Conservation (phyloP, 495 filamentous ascomycete genomes). For the Penicillium riverlandense region DNA sequence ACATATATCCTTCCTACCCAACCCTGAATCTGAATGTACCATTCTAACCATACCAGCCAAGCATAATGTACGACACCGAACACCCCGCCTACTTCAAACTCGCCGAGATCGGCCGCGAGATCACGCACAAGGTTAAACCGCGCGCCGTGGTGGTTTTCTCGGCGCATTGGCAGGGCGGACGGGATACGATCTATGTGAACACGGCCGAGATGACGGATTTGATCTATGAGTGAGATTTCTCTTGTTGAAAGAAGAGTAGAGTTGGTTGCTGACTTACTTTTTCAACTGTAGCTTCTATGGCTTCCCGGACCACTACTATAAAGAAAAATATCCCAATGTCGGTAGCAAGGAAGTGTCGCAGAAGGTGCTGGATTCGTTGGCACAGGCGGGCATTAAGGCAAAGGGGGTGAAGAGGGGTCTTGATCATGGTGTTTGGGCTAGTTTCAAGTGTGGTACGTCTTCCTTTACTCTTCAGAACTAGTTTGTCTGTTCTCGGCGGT, state of each 20-base stretch:
- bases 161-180: conserved; percentile 71
- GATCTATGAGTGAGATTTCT: conserved; percentile 70
- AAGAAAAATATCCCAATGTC: conserved; percentile 60
- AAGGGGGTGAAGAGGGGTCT: conserved; percentile 60
- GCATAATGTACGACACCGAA: conserved; percentile 62
- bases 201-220: conserved; percentile 59
- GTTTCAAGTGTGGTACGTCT: conserved; percentile 55
- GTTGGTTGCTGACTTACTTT: not conserved
- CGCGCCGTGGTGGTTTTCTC: conserved; percentile 81
- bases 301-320: conserved; percentile 58
- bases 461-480: conserved; percentile 5
- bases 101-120: conserved; percentile 63
- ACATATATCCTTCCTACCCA: not conserved
- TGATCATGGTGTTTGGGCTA: conserved; percentile 77
- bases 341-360: conserved; percentile 62
- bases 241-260: not conserved
- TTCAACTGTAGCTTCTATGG: conserved; percentile 56
- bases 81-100: conserved; percentile 73
- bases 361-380: conserved; percentile 53
- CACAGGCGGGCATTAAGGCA: conserved; percentile 54
- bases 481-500: not conserved
- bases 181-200: conserved; percentile 62
- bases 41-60: conserved; percentile 41
- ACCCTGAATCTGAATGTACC: not conserved
- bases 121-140: conserved; percentile 72